Percentiles rank a stretch among this genome's conserved stretches.
Evolutionary conservation across 2,329 filamentous ascomycete species (phyloP).

Genomic region (Alternaria sp.): DNA sequence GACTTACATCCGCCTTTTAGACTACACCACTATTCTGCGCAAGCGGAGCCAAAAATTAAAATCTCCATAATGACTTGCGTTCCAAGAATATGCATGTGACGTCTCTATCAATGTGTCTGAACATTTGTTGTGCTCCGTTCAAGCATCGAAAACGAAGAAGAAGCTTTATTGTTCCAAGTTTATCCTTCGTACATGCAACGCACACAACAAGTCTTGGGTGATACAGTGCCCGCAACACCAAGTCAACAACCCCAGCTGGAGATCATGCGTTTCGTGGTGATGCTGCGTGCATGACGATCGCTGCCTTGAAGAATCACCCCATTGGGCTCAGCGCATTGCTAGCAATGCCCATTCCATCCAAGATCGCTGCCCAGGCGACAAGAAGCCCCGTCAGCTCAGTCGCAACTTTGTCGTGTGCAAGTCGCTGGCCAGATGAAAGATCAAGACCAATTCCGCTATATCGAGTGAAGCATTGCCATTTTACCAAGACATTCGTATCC

Average conservation of each 20-base stretch:
- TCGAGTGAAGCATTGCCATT: not conserved
- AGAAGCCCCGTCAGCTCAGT: slow-evolving; percentile 15
- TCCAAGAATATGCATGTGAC: not conserved
- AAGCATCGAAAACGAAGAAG: not conserved
- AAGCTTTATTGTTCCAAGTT: no score
- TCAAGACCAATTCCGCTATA: not conserved
- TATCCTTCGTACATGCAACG: no score
- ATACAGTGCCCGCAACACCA: no score
- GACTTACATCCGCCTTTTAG: slow-evolving; percentile 50
- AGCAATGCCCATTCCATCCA: slow-evolving; percentile 14
- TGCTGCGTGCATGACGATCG: not conserved
- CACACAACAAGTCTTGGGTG: not conserved
- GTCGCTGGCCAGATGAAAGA: not conserved
- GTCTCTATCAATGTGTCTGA: not conserved
- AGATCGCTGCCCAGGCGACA: slow-evolving; percentile 16
- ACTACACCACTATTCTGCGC: slow-evolving; percentile 44
- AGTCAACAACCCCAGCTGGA: no score
- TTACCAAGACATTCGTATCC: not conserved
- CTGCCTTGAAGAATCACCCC: not conserved
- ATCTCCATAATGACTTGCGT: slow-evolving; percentile 11
- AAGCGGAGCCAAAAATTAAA: slow-evolving; percentile 44
- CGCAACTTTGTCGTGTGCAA: not conserved
- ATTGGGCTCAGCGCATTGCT: slow-evolving; percentile 2
- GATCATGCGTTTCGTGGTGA: no score
- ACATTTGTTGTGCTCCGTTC: not conserved